phyloP scores from a whole-genome alignment of 257 asterid genomes.

The Solanum lignicaule region DNA sequence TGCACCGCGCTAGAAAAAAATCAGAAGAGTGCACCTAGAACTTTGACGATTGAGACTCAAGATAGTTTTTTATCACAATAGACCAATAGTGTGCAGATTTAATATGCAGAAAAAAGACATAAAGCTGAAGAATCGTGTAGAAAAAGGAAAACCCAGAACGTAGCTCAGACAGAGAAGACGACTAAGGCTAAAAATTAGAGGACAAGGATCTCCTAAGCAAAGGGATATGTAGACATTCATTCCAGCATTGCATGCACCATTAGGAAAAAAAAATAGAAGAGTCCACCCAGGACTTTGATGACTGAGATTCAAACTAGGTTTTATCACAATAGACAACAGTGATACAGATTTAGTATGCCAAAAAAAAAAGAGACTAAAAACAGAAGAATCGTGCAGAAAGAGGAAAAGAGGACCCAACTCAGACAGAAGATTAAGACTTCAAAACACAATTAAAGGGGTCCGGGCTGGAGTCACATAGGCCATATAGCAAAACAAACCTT shows the following conservation, averaged over 20 bases:
- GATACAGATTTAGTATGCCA: not conserved
- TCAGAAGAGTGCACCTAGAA: slow-evolving; percentile 17
- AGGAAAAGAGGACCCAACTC: not conserved
- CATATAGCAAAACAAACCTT: slow-evolving; percentile 48
- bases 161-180: not conserved
- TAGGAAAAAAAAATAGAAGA: slow-evolving; percentile 4
- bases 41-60: not conserved
- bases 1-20: slow-evolving; percentile 7
- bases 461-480: not conserved
- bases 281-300: slow-evolving; percentile 6
- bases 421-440: not conserved
- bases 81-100: not conserved
- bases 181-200: slow-evolving; percentile 51
- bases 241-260: not conserved
- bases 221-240: slow-evolving; percentile 77
- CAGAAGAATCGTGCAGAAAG: not conserved
- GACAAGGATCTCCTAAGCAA: slow-evolving; percentile 85
- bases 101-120: not conserved
- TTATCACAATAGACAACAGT: not conserved
- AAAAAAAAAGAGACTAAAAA: not conserved
- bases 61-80: not conserved
- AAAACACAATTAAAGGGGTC: not conserved
- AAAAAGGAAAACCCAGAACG: not conserved
- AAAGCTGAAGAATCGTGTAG: not conserved
- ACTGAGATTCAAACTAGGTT: not conserved